phyloP scores from a whole-genome alignment of 2,329 filamentous ascomycete genomes.

The Pyrenochaeta sp. region DNA sequence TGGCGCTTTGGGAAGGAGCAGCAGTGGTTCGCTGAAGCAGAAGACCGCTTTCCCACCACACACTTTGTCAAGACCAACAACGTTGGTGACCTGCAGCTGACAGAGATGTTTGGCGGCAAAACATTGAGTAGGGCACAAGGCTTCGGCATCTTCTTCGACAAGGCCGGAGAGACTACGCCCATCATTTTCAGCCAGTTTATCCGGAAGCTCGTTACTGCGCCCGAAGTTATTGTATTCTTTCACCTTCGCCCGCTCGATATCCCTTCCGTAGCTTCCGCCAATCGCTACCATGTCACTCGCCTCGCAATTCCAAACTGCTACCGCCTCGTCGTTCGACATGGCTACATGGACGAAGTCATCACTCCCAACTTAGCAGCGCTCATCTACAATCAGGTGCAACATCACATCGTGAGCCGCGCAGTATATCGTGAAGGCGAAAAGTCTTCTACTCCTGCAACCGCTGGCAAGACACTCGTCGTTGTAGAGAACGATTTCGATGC shows the following conservation, averaged over 20 bases:
- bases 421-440: conserved; percentile 39
- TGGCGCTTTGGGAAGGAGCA: conserved; percentile 83
- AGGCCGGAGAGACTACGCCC: conserved; percentile 71
- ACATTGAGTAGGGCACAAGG: conserved; percentile 55
- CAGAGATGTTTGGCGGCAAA: conserved; percentile 48
- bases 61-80: conserved; percentile 51
- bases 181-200: conserved; percentile 77
- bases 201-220: conserved; percentile 72
- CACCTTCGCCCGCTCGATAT: conserved; percentile 71
- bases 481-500: too few relatives aligned
- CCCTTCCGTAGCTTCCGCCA: conserved; percentile 55
- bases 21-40: conserved; percentile 75
- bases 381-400: conserved; percentile 67
- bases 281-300: conserved; percentile 59
- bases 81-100: conserved; percentile 49
- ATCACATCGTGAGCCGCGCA: conserved; percentile 42
- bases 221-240: conserved; percentile 77
- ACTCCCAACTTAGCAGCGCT: conserved; percentile 65
- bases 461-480: not conserved
- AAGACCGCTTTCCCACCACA: conserved; percentile 62
- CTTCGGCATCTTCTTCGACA: conserved; percentile 81
- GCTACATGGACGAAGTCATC: conserved; percentile 76
- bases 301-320: conserved; percentile 69
- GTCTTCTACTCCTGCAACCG: conserved; percentile 6
- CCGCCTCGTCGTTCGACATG: conserved; percentile 73